A percentile compares a stretch with the other conserved stretches of the same genome.
These are phyloP conservation scores for Thymus quinquecostatus DNA, from an alignment of 257 asterid genomes.

Conservation along the genomic window DNA sequence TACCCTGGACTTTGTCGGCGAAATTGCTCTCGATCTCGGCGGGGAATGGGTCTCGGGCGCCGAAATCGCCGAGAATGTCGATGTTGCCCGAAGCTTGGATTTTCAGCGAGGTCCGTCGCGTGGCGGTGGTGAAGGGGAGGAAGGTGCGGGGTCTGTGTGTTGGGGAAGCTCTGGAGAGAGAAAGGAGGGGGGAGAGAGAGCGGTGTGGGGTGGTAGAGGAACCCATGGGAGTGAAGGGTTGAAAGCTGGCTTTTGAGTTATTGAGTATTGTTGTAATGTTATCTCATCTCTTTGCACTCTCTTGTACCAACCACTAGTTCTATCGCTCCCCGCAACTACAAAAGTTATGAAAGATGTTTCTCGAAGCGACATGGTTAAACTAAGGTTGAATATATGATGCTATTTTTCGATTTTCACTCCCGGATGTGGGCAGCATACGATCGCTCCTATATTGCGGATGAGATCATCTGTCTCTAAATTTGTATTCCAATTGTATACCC, in stretches of 20 bases:
- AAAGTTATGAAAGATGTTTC: neutral
- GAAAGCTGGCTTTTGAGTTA: neutral
- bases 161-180: constrained; percentile 38
- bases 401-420: no score
- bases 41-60: constrained; percentile 92
- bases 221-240: constrained; percentile 44
- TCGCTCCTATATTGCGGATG: no score
- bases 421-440: no score
- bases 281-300: neutral
- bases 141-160: constrained; percentile 7
- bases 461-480: no score
- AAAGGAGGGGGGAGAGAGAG: constrained; percentile 43
- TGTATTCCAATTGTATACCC: no score
- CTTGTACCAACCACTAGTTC: neutral
- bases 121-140: constrained; percentile 6
- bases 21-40: constrained; percentile 83
- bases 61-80: constrained; percentile 76
- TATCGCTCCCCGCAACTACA: no score
- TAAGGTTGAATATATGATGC: no score
- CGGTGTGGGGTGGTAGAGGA: constrained; percentile 40
- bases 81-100: constrained; percentile 37
- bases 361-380: no score
- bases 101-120: constrained; percentile 26
- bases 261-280: neutral
- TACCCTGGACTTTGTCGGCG: constrained; percentile 66